Percentiles rank a stretch among this genome's conserved stretches.
phyloP scores from a whole-genome alignment of 2,329 filamentous ascomycete genomes.

The Rhynchosporium secalis region DNA sequence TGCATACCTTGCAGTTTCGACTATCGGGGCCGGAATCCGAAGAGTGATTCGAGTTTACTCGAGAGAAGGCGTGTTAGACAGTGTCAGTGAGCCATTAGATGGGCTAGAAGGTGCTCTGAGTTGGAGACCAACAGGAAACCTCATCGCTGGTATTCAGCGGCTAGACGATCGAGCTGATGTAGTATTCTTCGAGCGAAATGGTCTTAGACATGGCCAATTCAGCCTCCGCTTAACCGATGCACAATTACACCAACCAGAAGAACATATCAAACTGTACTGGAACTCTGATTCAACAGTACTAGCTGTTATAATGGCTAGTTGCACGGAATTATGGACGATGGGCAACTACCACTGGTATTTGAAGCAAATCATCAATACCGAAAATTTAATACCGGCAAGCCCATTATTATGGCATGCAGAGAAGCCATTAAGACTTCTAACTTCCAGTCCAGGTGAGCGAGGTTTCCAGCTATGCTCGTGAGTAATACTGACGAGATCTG shows the following conservation, averaged over 20 bases:
- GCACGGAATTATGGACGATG: constrained; percentile 93
- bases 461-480: not conserved
- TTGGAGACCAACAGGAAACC: constrained; percentile 88
- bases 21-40: constrained; percentile 65
- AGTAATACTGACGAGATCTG: constrained; percentile 30
- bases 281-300: constrained; percentile 90
- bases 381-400: constrained; percentile 39
- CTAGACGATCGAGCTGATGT: constrained; percentile 71
- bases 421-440: constrained; percentile 68
- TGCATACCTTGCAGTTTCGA: constrained; percentile 84
- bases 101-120: constrained; percentile 83
- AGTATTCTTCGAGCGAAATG: constrained; percentile 95
- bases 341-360: constrained; percentile 98
- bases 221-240: constrained; percentile 67
- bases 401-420: constrained; percentile 76
- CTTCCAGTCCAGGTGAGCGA: constrained; percentile 51
- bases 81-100: constrained; percentile 92
- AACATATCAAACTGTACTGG: constrained; percentile 72
- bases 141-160: constrained; percentile 84
- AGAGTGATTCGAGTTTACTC: constrained; percentile 88
- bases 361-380: constrained; percentile 76
- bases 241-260: constrained; percentile 54
- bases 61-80: constrained; percentile 85
- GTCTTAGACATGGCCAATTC: constrained; percentile 94
- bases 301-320: constrained; percentile 72